Evolutionary conservation across 345 rosid genomes (phyloP), one percentile per base, ranked within the genome.

Genomic region (Hypericum perforatum): DNA sequence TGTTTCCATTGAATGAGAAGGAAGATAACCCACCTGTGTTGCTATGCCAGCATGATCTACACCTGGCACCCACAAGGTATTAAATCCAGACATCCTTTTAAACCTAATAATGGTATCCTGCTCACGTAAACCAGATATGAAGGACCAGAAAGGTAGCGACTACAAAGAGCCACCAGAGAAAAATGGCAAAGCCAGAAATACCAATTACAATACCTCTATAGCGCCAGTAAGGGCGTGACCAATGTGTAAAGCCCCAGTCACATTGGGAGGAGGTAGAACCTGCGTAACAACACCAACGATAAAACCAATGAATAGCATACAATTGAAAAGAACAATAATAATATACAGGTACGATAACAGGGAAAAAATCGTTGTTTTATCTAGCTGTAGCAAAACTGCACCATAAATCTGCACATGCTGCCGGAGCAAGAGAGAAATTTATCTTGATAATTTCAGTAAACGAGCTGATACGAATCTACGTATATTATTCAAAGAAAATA

Each of bases 241-340:
- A 43, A 88, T 92, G 63, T 92, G 98, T 16, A 92, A 64, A 46
- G 88, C 91, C 52, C 98, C 98, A 32, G 98, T 92, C 68, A 92
- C 98, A 73, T 92, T 92, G 56, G 98, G 98, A 48, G 98, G 98
- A 48, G 98, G 97, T 38, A 92, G 76, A 73, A 92, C 94, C 96
- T 92, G 73, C 58, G 71, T 12, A 54, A 60, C 51, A 41, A 57
- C 15, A 37, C 16, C 38, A 61, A 22, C 32, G 4, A 22, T 22
- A 22, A 22, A 22, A 22, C 32, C 32, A 22, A 22, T 22, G 4
- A 22, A 22, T 22, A 22, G 32, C 32, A 22, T 1, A 22, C 4
- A 22, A 22, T 1, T 1, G 32, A 22, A 22, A 22, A 22, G 32
- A 22, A 22, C 4, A 22, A 22, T 22, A 22, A 22, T 1, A 22